These are phyloP conservation scores for Scenedesmus sp. DNA, from an alignment of 163 green algal genomes.

Conservation along the genomic window DNA sequence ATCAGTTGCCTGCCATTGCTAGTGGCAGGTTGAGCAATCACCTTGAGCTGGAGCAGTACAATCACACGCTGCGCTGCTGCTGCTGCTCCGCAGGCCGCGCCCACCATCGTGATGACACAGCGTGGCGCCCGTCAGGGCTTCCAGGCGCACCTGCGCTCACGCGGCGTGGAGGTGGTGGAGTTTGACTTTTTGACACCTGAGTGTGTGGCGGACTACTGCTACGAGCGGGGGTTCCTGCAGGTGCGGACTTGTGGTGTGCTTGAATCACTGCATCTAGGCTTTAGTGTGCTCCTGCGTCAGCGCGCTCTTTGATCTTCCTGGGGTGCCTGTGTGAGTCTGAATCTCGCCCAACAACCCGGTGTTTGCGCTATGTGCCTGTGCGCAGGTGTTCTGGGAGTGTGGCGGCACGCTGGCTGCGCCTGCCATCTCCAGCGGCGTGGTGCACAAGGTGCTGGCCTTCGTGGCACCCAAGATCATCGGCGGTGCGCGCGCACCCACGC, in stretches of 20 bases:
- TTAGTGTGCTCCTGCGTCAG: neutral
- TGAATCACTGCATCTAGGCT: neutral
- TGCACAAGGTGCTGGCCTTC: slow-evolving; percentile 98
- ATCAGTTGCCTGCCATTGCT: no score
- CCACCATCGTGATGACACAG: slow-evolving; percentile 98
- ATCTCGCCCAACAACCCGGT: neutral
- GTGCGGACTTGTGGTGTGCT: slow-evolving; percentile 41
- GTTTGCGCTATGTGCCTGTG: slow-evolving; percentile 25
- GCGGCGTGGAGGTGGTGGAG: slow-evolving; percentile 91
- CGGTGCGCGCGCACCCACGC: slow-evolving; percentile 88
- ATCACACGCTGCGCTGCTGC: neutral
- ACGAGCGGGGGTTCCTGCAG: slow-evolving; percentile 91
- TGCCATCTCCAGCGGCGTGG: slow-evolving; percentile 83
- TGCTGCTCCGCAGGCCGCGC: slow-evolving; percentile 73
- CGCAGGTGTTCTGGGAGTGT: slow-evolving; percentile 98
- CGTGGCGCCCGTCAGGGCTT: slow-evolving; percentile 83
- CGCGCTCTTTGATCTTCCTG: neutral
- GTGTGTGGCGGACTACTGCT: slow-evolving; percentile 92
- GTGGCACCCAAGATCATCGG: slow-evolving; percentile 99
- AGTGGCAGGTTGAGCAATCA: neutral
- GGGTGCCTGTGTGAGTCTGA: neutral
- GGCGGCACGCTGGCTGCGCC: slow-evolving; percentile 95
- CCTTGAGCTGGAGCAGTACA: neutral
- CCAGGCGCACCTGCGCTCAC: slow-evolving; percentile 70
- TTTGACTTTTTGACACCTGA: slow-evolving; percentile 96